Base-by-base conservation (phyloP, 768 basidiomycete species). In the Trametes cingulata region DNA sequence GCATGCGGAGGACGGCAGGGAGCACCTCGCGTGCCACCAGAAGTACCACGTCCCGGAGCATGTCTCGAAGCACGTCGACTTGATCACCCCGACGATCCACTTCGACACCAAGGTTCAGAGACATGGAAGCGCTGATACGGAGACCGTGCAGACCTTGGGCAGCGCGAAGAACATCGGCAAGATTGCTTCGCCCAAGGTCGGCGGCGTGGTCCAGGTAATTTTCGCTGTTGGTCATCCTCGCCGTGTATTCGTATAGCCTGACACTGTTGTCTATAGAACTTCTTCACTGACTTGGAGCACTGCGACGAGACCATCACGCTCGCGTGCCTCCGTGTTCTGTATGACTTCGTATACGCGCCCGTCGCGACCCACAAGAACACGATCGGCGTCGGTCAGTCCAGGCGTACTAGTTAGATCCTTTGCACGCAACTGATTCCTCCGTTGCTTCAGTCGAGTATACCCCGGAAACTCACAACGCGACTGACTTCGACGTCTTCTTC, bases 41-140 rank as follows among this genome's bases (percentile, higher is more conserved):
- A 77, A 74, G 59, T 91, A 89, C 74, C 84, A 82, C 63, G 78
- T 91, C 19, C 89, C 89, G 0, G 75, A 77, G 52, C 63, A 80
- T 56, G 70, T 90, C 52, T 77, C 84, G 59, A 72, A 76, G 8
- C 86, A 90, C 65, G 70, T 90, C 52, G 86, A 89, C 27, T 69
- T 90, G 27, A 76, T 90, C 29, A 86, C 87, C 58, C 89, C 89
- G 0, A 90, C 89, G 0, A 86, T 87, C 1, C 82, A 85, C 71
- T 90, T 90, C 64, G 75, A 78, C 51, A 50, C 27, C 52, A 74
- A 75, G 59, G 76, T 69, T 65, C 77, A 77, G 33, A 69, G 80
- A 8, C 74, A 76, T 6, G 24, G 2, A 20, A 62, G 36, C 62
- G 60, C 22, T 24, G 64, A 13, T 17, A 22, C 56, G 12, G 41